These are phyloP conservation scores for Penicillium expansum DNA, from an alignment of 2,329 filamentous ascomycete species.

Conservation along the genomic window DNA sequence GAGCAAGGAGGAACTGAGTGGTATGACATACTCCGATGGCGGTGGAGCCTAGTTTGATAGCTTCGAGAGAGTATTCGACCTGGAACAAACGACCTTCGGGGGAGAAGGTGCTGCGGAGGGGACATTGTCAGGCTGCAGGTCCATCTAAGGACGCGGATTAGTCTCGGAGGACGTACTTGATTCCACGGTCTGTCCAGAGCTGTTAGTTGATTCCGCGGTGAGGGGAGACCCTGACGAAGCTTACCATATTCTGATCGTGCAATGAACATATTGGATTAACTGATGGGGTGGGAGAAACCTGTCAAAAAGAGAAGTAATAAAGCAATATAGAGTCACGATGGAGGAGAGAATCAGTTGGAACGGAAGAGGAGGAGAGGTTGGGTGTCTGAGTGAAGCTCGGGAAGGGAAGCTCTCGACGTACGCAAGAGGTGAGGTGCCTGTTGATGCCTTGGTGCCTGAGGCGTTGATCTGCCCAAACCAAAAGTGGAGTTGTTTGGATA, in stretches of 20 bases:
- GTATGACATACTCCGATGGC: conserved; percentile 74
- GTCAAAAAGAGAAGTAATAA: neutral
- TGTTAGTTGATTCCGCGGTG: conserved; percentile 12
- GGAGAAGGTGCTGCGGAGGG: conserved; percentile 80
- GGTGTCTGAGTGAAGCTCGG: conserved; percentile 25
- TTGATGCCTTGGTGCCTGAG: conserved; percentile 21
- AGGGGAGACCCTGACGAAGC: conserved; percentile 38
- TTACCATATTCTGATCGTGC: conserved; percentile 99
- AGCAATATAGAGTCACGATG: conserved; percentile 2
- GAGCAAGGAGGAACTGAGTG: neutral
- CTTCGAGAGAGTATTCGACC: conserved; percentile 99
- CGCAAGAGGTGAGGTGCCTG: conserved; percentile 39
- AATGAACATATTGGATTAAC: conserved; percentile 85
- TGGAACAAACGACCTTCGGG: conserved; percentile 99
- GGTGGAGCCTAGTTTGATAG: conserved; percentile 98
- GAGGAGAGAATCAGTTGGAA: conserved; percentile 7
- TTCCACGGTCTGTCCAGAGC: conserved; percentile 74
- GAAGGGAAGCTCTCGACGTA: conserved; percentile 35
- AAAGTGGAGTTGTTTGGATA: conserved; percentile 16
- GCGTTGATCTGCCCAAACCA: conserved; percentile 14
- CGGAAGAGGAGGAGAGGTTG: conserved; percentile 17
- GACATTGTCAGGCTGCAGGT: conserved; percentile 24
- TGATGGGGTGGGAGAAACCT: conserved; percentile 12
- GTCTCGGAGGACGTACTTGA: conserved; percentile 67
- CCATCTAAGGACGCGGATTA: conserved; percentile 1